Conservation (phyloP, 192 early-diverging fungal species). For the Podila epigama region DNA sequence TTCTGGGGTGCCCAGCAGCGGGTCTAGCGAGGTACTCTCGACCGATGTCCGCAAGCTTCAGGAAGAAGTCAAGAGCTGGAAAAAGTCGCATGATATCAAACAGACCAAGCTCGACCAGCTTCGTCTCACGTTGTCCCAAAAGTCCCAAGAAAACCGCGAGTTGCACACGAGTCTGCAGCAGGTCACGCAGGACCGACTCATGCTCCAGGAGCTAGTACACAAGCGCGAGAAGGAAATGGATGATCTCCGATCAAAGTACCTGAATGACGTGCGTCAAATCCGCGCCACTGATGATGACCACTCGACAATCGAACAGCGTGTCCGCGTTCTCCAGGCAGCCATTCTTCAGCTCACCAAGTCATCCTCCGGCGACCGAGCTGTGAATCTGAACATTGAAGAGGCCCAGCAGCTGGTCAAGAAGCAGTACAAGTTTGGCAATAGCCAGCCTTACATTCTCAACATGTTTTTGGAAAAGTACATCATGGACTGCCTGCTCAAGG, state of each 20-base stretch:
- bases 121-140: slow-evolving; percentile 24
- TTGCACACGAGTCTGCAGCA: slow-evolving; percentile 27
- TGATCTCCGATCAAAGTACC: slow-evolving; percentile 43
- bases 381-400: slow-evolving; percentile 40
- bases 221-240: slow-evolving; percentile 51
- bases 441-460: slow-evolving; percentile 47
- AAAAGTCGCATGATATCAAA: slow-evolving; percentile 32
- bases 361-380: slow-evolving; percentile 38
- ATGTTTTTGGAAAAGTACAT: slow-evolving; percentile 62
- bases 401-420: slow-evolving; percentile 36
- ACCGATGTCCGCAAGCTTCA: slow-evolving; percentile 38
- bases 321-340: slow-evolving; percentile 45
- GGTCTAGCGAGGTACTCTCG: slow-evolving; percentile 15
- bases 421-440: slow-evolving; percentile 46
- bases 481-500: slow-evolving; percentile 57
- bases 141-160: slow-evolving; percentile 43
- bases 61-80: slow-evolving; percentile 40
- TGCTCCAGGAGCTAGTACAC: slow-evolving; percentile 45
- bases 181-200: slow-evolving; percentile 37
- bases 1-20: neutral
- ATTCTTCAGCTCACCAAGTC: slow-evolving; percentile 46
- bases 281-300: slow-evolving; percentile 57
- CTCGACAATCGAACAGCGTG: slow-evolving; percentile 43
- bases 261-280: slow-evolving; percentile 52
- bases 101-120: slow-evolving; percentile 32